Conservation (phyloP, 75 land plant genomes). For the Picea sitchensis region DNA sequence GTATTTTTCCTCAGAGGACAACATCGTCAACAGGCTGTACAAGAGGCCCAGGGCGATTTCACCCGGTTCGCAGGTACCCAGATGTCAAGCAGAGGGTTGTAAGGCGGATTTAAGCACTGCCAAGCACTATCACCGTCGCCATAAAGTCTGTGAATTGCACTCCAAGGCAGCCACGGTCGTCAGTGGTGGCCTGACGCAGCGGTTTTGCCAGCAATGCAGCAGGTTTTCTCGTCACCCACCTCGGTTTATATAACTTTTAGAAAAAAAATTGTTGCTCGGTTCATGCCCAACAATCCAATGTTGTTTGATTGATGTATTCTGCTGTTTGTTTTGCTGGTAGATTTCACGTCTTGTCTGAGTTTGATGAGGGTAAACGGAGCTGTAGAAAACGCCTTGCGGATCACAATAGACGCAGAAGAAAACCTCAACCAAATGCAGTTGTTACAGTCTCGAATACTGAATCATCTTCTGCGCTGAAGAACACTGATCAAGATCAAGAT, state of each 20-base stretch:
- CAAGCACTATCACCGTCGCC: conserved; percentile 54
- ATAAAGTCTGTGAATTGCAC: conserved; percentile 58
- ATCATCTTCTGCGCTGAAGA: not conserved
- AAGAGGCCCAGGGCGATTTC: conserved; percentile 9
- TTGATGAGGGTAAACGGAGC: conserved; percentile 56
- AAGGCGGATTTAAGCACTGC: conserved; percentile 44
- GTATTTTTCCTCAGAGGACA: conserved; percentile 10
- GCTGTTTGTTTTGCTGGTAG: conserved; percentile 11
- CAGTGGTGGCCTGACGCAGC: conserved; percentile 17
- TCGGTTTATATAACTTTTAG: too few species aligned
- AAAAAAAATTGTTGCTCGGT: too few species aligned
- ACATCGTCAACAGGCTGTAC: conserved; percentile 2
- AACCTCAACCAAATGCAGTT: conserved; percentile 27
- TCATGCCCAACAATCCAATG: too few species aligned
- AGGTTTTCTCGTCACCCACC: conserved; percentile 10
- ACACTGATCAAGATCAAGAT: conserved; percentile 1
- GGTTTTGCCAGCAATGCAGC: conserved; percentile 43
- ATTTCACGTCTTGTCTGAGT: conserved; percentile 50
- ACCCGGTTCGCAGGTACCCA: conserved; percentile 14
- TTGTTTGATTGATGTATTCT: not conserved
- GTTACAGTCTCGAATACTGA: not conserved
- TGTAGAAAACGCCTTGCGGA: conserved; percentile 49
- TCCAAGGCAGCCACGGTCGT: conserved; percentile 42
- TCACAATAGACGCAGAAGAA: conserved; percentile 49
- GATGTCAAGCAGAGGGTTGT: conserved; percentile 56